Base-by-base conservation (phyloP, 306 rosid species). In the Geum urbanum region DNA sequence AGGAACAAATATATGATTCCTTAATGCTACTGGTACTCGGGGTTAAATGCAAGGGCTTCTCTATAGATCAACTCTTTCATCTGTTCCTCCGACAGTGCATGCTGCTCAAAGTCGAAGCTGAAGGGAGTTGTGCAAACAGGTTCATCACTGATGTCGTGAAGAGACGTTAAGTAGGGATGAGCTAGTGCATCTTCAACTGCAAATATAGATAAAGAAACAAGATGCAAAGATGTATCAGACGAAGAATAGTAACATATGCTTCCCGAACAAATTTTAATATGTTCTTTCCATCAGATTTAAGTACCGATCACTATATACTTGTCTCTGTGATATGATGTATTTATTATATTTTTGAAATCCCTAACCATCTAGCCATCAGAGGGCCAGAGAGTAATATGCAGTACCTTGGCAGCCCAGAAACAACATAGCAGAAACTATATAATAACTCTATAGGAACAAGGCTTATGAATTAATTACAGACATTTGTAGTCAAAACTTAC, bases 21-120 rank as follows among this genome's bases (percentile, higher is more conserved):
- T 82, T 56, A 84, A 74, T 74, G 78, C 24, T 79, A 87, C 81
- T 76, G 96, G 72, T 89, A 89, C 82, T 91, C 96, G 0, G 91
- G 99, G 83, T 95, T 95, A 78, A 91, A 95, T 48, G 99, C 99
- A 63, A 95, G 84, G 14, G 97, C 96, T 85, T 95, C 99, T 82
- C 85, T 76, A 74, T 87, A 85, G 80, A 95, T 95, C 75, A 95
- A 84, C 81, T 89, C 97, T 45, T 86, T 95, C 97, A 95, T 95
- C 78, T 95, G 99, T 54, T 95, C 99, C 84, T 95, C 99, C 0
- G 81, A 77, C 70, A 95, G 85, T 2, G 99, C 95, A 68, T 89
- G 96, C 80, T 95, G 99, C 82, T 95, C 99, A 59, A 95, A 95
- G 80, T 95, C 99, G 40, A 95, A 95, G 89, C 74, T 91, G 88